These are phyloP conservation scores for Testicularia cyperi DNA, from an alignment of 1,284 basidiomycete genomes.

Conservation along the genomic window DNA sequence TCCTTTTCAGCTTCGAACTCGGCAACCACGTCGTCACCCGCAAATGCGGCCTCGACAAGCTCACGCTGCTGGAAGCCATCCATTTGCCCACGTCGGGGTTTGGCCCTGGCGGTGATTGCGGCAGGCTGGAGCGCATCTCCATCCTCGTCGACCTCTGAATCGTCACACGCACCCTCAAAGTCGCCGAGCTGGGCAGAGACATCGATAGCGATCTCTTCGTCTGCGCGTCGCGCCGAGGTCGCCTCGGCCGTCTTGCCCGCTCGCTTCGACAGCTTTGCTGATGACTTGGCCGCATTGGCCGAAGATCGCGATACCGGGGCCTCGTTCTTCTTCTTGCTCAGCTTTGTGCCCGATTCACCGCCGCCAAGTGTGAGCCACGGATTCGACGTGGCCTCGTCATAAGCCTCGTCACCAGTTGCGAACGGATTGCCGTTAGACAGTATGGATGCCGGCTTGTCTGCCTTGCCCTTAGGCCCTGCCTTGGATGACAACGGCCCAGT, in stretches of 20 bases:
- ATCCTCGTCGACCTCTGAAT: constrained; percentile 13
- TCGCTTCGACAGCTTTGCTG: constrained; percentile 23
- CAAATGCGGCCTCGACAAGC: constrained; percentile 89
- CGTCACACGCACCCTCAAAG: background rate
- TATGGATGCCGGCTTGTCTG: too few species aligned
- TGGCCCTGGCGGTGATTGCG: background rate
- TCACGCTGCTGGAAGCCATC: constrained; percentile 70
- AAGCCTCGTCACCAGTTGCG: background rate
- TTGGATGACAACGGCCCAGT: too few species aligned
- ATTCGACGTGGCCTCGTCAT: constrained; percentile 18
- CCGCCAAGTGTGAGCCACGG: constrained; percentile 29
- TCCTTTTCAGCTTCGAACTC: constrained; percentile 83
- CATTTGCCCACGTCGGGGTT: background rate
- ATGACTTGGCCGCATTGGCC: constrained; percentile 24
- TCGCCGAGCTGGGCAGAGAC: constrained; percentile 1
- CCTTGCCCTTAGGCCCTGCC: background rate
- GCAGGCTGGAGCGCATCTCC: background rate
- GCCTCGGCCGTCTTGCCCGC: constrained; percentile 33
- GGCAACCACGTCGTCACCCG: constrained; percentile 89
- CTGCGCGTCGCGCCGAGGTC: constrained; percentile 6
- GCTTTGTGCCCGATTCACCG: constrained; percentile 2
- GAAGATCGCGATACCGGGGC: constrained; percentile 2
- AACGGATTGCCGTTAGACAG: background rate
- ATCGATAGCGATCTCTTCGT: constrained; percentile 18
- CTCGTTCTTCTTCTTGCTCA: constrained; percentile 43